Base-by-base conservation (phyloP, 345 rosid species). In the Viola odorata region DNA sequence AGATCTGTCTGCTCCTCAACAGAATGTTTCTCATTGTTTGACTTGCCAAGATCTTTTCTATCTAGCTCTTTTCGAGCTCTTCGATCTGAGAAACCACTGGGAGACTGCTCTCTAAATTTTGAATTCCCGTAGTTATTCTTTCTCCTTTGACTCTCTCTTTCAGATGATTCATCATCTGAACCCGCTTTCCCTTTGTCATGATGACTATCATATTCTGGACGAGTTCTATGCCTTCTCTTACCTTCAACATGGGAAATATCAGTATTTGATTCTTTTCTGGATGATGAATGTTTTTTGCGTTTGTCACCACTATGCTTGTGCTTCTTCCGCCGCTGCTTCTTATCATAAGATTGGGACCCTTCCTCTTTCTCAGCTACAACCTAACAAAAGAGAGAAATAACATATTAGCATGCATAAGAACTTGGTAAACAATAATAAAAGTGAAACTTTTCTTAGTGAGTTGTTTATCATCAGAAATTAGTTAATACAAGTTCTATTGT, bases 281-380 rank as follows among this genome's bases (percentile, higher is more conserved):
- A 45, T 44, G 77, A 75, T 37, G 71, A 62, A 70, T 67, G 80
- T 62, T 80, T 85, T 61, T 50, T 63, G 69, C 67, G 88, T 78
- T 82, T 91, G 41, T 75, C 67, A 60, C 41, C 59, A 40, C 69
- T 55, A 38, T 63, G 75, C 45, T 50, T 69, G 58, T 73, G 69
- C 78, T 72, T 80, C 76, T 80, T 78, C 42, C 42, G 64, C 14
- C 49, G 73, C 53, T 71, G 73, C 62, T 52, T 62, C 23, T 38
- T 65, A 23, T 66, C 62, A 58, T 37, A 54, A 61, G 69, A 58
- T 69, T 78, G n/a, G n/a, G n/a, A n/a, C n/a, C 76, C 50, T 73
- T 82, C 72, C 58, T 68, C 71, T 51, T 76, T 79, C 60, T 71
- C 78, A 45, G 66, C 80, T 76, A 75, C 77, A 39, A 73, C 84